Evolutionary conservation across 805 yeast genomes (phyloP), one percentile per base, ranked within the genome.

Genomic region (Yamadazyma kitorensis): DNA sequence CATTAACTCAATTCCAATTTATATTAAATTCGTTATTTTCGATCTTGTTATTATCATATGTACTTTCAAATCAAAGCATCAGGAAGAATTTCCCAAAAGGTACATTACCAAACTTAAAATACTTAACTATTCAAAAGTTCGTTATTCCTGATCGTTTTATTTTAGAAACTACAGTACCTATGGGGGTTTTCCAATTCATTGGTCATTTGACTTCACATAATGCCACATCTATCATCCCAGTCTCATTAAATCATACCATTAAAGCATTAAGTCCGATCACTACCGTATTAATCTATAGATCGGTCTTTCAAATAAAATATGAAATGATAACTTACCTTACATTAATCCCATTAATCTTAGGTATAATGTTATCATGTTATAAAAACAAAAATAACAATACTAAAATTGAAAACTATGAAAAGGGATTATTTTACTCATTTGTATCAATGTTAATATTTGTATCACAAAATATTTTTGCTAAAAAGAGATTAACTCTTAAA

Each of bases 181-280:
- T 91, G 95, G 98, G 97, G 6, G 66, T 80, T 41, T 93, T 91
- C 63, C 98, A 91, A 64, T 85, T 91, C 46, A 67, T 82, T 14
- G 98, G 98, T 14, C 98, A 91, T 58, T 78, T 89, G 42, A 77
- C 94, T 10, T 78, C 94, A 6, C 96, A 89, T 55, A 84, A 85
- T 53, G 91, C 98, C n/a, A 88, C 96, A 2, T 75, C 89, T 2
- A 59, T 85, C 41, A 86, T 93, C 33, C 96, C 96, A 0, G 96
- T 93, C n/a, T 85, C 96, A 4, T 64, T 89, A 44, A 97, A 93
- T 14, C 97, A 91, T 57, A 88, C 97, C 6, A 80, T 91, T 48
- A 93, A 93, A 63, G 93, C 96, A 2, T 66, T 91, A 24, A 82
- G 95, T 20, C 98, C 98, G 2, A 68, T 91, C 17, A 76, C 86